Evolutionary conservation across 345 rosid genomes (phyloP).

Genomic region (Eucalyptus fibrosa): DNA sequence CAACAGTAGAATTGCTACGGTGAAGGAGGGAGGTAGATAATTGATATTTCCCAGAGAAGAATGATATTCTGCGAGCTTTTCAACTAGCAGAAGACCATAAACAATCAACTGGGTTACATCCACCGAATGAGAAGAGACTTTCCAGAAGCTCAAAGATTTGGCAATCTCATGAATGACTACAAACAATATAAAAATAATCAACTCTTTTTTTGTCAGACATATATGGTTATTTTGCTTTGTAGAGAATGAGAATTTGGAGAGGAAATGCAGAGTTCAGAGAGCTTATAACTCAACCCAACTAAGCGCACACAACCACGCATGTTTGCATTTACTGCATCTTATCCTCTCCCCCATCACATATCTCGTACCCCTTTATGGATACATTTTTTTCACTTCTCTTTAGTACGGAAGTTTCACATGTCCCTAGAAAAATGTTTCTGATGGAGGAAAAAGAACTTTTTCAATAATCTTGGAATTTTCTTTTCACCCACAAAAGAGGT

Average conservation of each 20-base stretch:
- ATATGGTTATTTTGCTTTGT: background rate
- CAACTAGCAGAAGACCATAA: background rate
- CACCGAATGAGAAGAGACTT: background rate
- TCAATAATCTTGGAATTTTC: background rate
- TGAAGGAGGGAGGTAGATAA: background rate
- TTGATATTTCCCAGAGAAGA: background rate
- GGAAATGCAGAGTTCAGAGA: background rate
- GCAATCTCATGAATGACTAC: background rate
- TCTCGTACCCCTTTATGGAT: background rate
- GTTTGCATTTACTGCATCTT: background rate
- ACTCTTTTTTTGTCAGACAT: background rate
- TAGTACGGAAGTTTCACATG: background rate
- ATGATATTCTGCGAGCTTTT: background rate
- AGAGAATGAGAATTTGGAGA: background rate
- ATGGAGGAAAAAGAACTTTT: background rate
- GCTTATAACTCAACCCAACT: background rate
- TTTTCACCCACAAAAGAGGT: background rate
- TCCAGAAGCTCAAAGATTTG: background rate
- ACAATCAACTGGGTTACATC: background rate
- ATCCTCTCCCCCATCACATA: background rate
- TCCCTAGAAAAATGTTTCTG: background rate
- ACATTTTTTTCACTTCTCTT: background rate
- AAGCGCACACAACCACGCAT: background rate
- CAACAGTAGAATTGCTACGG: background rate
- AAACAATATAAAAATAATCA: background rate